These are phyloP conservation scores for Plasmodium sp. DNA, from an alignment of 169 alveolate species.

Conservation along the genomic window DNA sequence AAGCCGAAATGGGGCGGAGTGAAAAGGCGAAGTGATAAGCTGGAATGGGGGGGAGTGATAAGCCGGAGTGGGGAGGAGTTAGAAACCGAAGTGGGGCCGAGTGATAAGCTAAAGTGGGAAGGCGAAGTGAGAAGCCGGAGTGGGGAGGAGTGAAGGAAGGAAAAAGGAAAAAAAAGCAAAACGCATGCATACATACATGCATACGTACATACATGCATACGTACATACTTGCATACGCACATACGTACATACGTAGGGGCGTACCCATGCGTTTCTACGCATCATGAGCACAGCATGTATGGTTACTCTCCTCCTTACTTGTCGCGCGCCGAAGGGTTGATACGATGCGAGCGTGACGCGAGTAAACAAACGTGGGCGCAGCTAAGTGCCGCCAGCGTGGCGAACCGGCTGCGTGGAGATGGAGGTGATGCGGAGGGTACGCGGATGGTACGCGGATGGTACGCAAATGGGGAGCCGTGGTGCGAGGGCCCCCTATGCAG, in stretches of 20 bases:
- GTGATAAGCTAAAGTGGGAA: no score
- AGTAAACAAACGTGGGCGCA: neutral
- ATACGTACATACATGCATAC: neutral
- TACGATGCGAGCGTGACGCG: neutral
- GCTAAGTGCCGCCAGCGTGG: neutral
- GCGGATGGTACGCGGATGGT: neutral
- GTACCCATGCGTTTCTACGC: neutral
- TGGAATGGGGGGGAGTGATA: no score
- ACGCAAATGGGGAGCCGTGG: no score
- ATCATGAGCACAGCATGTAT: neutral
- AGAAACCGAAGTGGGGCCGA: no score
- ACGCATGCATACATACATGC: neutral
- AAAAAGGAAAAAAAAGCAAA: neutral
- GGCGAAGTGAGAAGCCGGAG: no score
- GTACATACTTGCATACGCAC: neutral
- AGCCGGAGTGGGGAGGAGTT: no score
- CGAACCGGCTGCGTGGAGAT: neutral
- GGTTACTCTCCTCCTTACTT: neutral
- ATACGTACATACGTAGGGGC: no score
- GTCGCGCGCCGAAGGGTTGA: neutral
- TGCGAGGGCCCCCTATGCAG: no score
- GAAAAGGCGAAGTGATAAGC: no score
- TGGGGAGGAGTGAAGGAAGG: neutral
- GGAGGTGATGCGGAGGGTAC: neutral
- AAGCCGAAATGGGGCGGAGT: no score